Evolutionary conservation across 2,329 filamentous ascomycete species (phyloP).

Genomic region (Alternaria gaisen): DNA sequence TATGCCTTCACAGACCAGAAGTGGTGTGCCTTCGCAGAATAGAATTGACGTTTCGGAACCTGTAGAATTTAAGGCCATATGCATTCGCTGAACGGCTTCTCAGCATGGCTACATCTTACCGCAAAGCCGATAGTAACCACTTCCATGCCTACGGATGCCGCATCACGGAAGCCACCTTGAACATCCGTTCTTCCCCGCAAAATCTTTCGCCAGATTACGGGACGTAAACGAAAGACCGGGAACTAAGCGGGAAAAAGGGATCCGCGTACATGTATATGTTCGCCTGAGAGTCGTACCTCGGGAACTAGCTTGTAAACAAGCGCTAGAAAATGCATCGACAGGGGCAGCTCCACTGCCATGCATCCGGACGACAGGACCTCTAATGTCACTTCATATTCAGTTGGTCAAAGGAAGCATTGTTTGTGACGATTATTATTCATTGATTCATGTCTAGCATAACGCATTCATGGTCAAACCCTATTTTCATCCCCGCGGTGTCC

Average conservation of each 20-base stretch:
- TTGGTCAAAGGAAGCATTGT: constrained; percentile 8
- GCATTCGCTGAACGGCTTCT: not conserved
- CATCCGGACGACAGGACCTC: constrained; percentile 22
- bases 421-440: constrained; percentile 34
- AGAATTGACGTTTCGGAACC: not conserved
- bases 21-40: too few species aligned
- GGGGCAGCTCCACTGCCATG: constrained; percentile 28
- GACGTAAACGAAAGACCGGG: not conserved
- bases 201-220: constrained; percentile 7
- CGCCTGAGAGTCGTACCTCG: constrained; percentile 22
- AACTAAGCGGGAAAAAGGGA: constrained; percentile 10
- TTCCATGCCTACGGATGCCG: not conserved
- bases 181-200: constrained; percentile 12
- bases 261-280: constrained; percentile 9
- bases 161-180: not conserved
- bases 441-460: constrained; percentile 42
- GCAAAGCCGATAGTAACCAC: constrained; percentile 13
- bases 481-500: constrained; percentile 24
- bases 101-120: not conserved
- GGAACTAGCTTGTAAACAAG: constrained; percentile 25
- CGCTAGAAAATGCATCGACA: constrained; percentile 34
- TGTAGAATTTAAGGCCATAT: not conserved
- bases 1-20: not conserved
- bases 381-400: constrained; percentile 12
- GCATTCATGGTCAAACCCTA: constrained; percentile 24